These are phyloP conservation scores for Pinus taeda DNA, from an alignment of 75 land plant genomes.

Conservation along the genomic window DNA sequence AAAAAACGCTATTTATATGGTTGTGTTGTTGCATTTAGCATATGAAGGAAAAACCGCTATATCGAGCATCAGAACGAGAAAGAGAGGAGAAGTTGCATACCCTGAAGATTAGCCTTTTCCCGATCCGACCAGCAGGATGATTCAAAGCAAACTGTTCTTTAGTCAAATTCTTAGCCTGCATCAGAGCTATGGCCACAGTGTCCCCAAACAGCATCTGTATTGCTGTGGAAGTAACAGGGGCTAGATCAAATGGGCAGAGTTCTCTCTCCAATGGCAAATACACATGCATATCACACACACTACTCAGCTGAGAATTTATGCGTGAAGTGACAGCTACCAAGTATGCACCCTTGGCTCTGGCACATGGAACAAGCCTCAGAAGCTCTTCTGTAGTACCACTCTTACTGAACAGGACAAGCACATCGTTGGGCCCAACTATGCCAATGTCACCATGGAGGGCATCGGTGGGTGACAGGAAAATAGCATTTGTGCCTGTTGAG, in stretches of 20 bases:
- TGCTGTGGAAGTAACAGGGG: constrained; percentile 94
- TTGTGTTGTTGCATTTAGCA: too few species aligned
- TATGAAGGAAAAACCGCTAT: too few species aligned
- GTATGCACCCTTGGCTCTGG: constrained; percentile 76
- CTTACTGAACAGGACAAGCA: constrained; percentile 84
- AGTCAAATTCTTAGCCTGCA: constrained; percentile 86
- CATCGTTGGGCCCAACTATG: constrained; percentile 42
- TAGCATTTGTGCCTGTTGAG: constrained; percentile 80
- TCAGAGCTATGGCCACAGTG: constrained; percentile 89
- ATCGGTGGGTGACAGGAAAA: constrained; percentile 82
- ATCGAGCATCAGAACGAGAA: neutral
- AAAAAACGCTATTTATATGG: too few species aligned
- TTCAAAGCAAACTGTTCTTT: constrained; percentile 88
- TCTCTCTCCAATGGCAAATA: constrained; percentile 91
- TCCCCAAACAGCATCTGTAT: constrained; percentile 99
- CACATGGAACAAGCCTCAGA: constrained; percentile 71
- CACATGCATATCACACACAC: constrained; percentile 82
- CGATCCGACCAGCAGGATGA: constrained; percentile 96
- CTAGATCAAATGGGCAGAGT: constrained; percentile 93
- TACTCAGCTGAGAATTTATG: constrained; percentile 30
- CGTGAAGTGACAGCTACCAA: constrained; percentile 70
- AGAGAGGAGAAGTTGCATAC: constrained; percentile 21
- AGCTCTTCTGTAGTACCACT: constrained; percentile 92
- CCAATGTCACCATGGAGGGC: constrained; percentile 99
- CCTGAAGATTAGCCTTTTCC: constrained; percentile 89